phyloP scores from a whole-genome alignment of 768 basidiomycete genomes.

The Tricholoma matsutake region DNA sequence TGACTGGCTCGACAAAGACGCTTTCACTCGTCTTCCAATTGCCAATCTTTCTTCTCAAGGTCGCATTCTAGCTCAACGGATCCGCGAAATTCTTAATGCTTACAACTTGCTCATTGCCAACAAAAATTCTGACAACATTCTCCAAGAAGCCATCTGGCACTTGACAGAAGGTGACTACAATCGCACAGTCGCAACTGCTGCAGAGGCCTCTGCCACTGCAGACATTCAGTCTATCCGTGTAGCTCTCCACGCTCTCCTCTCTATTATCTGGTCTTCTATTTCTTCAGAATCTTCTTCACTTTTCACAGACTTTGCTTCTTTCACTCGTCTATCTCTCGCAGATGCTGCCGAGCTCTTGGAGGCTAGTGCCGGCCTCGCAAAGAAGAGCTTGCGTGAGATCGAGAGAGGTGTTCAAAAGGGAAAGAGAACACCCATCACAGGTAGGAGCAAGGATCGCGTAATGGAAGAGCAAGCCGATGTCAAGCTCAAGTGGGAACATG shows the following conservation, averaged over 20 bases:
- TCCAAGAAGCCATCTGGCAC: slow-evolving; percentile 69
- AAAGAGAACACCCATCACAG: slow-evolving; percentile 49
- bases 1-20: slow-evolving; percentile 51
- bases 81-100: slow-evolving; percentile 52
- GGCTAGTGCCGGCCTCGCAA: slow-evolving; percentile 45
- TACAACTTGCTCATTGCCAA: slow-evolving; percentile 50
- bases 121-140: slow-evolving; percentile 64
- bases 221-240: slow-evolving; percentile 51
- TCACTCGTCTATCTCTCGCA: slow-evolving; percentile 60
- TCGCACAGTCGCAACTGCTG: slow-evolving; percentile 30
- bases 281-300: slow-evolving; percentile 52
- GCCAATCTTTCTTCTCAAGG: slow-evolving; percentile 56
- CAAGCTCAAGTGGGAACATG: slow-evolving; percentile 57
- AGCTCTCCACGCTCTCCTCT: slow-evolving; percentile 48
- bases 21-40: slow-evolving; percentile 38
- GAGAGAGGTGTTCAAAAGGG: slow-evolving; percentile 62
- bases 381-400: slow-evolving; percentile 48
- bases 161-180: slow-evolving; percentile 52
- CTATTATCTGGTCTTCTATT: slow-evolving; percentile 51
- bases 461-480: slow-evolving; percentile 47
- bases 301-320: slow-evolving; percentile 61
- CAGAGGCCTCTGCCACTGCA: slow-evolving; percentile 25
- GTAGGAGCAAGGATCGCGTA: slow-evolving; percentile 47
- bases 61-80: slow-evolving; percentile 42
- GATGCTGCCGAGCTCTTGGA: slow-evolving; percentile 64